Evolutionary conservation across 208 protist species (phyloP).

Genomic region (Leishmania martiniquensis): DNA sequence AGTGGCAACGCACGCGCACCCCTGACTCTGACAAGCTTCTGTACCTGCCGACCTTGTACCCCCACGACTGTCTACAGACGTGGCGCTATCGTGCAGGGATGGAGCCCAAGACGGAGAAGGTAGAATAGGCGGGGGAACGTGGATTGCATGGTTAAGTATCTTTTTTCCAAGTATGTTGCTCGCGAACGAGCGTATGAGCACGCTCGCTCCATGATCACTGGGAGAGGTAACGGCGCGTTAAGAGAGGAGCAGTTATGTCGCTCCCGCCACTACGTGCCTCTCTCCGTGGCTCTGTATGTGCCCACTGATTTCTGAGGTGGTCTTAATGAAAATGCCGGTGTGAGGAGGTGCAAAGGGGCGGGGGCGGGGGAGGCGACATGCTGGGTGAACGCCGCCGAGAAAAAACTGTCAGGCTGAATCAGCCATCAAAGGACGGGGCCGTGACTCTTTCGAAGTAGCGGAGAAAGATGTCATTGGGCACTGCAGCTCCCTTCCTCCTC

Average conservation of each 20-base stretch:
- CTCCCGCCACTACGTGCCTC: neutral
- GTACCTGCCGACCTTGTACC: slow-evolving; percentile 93
- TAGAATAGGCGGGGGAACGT: slow-evolving; percentile 6
- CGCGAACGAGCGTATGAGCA: neutral
- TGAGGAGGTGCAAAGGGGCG: neutral
- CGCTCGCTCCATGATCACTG: neutral
- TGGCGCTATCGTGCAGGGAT: slow-evolving; percentile 67
- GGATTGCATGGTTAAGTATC: neutral
- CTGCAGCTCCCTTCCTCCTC: neutral
- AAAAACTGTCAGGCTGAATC: neutral
- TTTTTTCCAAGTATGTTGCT: neutral
- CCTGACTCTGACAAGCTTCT: slow-evolving; percentile 90
- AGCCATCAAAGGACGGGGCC: neutral
- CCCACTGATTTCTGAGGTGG: neutral
- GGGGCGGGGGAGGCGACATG: neutral
- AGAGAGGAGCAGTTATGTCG: neutral
- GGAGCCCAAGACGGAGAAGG: slow-evolving; percentile 23
- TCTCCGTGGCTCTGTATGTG: neutral
- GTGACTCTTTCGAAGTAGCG: neutral
- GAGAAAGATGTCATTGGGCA: neutral
- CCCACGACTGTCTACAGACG: slow-evolving; percentile 83
- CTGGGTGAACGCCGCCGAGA: neutral
- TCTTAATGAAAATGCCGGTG: too few relatives aligned
- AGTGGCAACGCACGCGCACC: slow-evolving; percentile 86
- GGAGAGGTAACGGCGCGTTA: neutral